These are phyloP conservation scores for Datura wrightii DNA, from an alignment of 257 asterid species.

Conservation along the genomic window DNA sequence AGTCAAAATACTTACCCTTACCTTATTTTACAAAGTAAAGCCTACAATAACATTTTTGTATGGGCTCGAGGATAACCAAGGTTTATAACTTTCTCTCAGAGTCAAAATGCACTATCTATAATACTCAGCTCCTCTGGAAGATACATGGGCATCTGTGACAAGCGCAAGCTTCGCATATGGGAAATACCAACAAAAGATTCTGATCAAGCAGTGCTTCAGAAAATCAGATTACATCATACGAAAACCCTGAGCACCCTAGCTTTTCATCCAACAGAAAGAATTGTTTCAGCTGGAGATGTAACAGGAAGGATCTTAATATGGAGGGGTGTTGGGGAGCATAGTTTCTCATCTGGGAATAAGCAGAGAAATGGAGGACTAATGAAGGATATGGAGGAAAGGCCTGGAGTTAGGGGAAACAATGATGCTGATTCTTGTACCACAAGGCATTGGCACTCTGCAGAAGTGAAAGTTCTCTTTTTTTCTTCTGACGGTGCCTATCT, in stretches of 20 bases:
- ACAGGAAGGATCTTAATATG: conserved; percentile 93
- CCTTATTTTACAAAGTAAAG: not conserved
- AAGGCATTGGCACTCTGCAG: conserved; percentile 98
- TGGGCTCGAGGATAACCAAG: conserved; percentile 12
- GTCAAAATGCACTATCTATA: conserved; percentile 50
- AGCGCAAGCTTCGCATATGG: conserved; percentile 76
- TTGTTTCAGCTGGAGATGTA: conserved; percentile 91
- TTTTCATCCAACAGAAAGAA: conserved; percentile 86
- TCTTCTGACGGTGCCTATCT: conserved; percentile 94
- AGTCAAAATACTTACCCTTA: not conserved
- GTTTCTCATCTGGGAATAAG: conserved; percentile 43
- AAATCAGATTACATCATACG: conserved; percentile 79
- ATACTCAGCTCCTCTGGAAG: conserved; percentile 66
- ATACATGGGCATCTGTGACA: conserved; percentile 66
- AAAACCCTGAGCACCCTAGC: conserved; percentile 71
- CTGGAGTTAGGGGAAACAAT: conserved; percentile 77
- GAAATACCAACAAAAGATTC: conserved; percentile 75
- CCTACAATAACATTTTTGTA: conserved; percentile 3
- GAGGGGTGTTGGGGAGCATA: conserved; percentile 78
- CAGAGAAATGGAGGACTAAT: conserved; percentile 41
- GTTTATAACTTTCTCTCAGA: conserved; percentile 47
- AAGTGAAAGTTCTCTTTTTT: conserved; percentile 80
- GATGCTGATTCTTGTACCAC: conserved; percentile 94
- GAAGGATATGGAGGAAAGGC: conserved; percentile 64
- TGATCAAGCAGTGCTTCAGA: conserved; percentile 52